Percentiles rank a stretch among this genome's conserved stretches.
phyloP scores from a whole-genome alignment of 257 asterid species.

The Cinchona pubescens region DNA sequence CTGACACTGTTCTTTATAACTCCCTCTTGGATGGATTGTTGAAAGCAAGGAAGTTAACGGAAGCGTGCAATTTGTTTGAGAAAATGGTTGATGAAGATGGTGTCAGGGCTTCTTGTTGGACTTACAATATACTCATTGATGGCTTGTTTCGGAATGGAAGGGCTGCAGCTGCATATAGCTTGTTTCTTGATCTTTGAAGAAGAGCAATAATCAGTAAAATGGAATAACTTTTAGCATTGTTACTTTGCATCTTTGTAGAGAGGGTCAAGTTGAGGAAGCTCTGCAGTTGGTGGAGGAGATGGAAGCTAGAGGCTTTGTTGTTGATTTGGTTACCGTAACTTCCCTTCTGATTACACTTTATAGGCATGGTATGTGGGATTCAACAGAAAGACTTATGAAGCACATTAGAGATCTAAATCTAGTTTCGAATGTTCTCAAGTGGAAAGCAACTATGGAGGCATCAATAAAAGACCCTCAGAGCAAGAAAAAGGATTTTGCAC shows the following conservation, averaged over 20 bases:
- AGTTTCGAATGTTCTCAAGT: constrained; percentile 65
- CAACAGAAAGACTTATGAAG: constrained; percentile 67
- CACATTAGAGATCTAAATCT: constrained; percentile 65
- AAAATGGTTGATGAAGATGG: constrained; percentile 84
- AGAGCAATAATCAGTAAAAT: constrained; percentile 73
- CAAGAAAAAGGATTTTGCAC: constrained; percentile 59
- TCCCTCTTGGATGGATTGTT: constrained; percentile 80
- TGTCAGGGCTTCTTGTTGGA: constrained; percentile 78
- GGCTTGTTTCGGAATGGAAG: constrained; percentile 83
- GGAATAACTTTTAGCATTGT: constrained; percentile 78
- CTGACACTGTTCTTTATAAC: constrained; percentile 67
- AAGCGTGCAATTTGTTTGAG: constrained; percentile 83
- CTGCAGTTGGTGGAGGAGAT: constrained; percentile 81
- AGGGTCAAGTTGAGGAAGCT: constrained; percentile 62
- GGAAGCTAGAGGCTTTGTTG: constrained; percentile 80
- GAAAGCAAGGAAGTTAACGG: constrained; percentile 68
- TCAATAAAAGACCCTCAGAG: constrained; percentile 56
- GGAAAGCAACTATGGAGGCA: constrained; percentile 82
- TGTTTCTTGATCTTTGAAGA: constrained; percentile 84
- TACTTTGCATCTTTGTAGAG: constrained; percentile 60
- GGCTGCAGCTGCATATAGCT: constrained; percentile 70
- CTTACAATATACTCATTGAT: constrained; percentile 80
- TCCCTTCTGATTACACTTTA: constrained; percentile 62
- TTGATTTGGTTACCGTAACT: constrained; percentile 78
- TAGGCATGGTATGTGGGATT: constrained; percentile 68